Evolutionary conservation across 192 early-diverging fungal genomes (phyloP), one percentile per base, ranked within the genome.

Genomic region (Backusella circina): DNA sequence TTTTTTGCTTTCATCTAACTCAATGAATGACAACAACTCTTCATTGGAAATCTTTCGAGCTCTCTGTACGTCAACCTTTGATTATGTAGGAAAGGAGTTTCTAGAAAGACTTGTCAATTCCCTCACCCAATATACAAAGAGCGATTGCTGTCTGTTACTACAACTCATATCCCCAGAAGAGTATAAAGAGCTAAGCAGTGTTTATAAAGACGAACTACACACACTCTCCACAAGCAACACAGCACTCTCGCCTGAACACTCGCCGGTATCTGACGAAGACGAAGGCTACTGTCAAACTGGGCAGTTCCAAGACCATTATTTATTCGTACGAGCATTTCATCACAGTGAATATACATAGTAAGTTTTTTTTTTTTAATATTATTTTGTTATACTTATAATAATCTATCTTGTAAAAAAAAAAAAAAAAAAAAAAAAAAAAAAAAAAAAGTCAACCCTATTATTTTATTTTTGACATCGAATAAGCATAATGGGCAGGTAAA

Each of bases 81-180:
- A 41, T 30, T 37, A 47, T 70, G 41, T 70, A 44, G 69, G 69
- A 31, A 35, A 47, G n/a, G 26, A 70, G 28, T 70, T 70, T 70
- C 28, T 70, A 16, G 69, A 47, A 12, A 44, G 23, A 47, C 69
- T 70, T 47, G 39, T 18, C 37, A 35, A 7, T 16, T 28, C 38
- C 15, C 21, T 70, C 28, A 41, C 69, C 28, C 26, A 44, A 39
- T 41, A 70, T 7, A 31, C 41, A 38, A 16, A 70, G 39, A 28
- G 13, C 15, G 23, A 70, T 18, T 30, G 23, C 12, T 41, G 23
- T 16, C 15, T 70, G 26, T 30, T 70, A 32, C 39, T 70, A 47
- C 69, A 70, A 18, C 38, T 70, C 7, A 16, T 70, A 47, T 70
- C 69, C 4, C 23, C 28, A 30, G 69, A 70, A 70, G 69, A 70